Evolutionary conservation across 345 rosid species (phyloP), one percentile per base, ranked within the genome.

Genomic region (Lumnitzera racemosa): DNA sequence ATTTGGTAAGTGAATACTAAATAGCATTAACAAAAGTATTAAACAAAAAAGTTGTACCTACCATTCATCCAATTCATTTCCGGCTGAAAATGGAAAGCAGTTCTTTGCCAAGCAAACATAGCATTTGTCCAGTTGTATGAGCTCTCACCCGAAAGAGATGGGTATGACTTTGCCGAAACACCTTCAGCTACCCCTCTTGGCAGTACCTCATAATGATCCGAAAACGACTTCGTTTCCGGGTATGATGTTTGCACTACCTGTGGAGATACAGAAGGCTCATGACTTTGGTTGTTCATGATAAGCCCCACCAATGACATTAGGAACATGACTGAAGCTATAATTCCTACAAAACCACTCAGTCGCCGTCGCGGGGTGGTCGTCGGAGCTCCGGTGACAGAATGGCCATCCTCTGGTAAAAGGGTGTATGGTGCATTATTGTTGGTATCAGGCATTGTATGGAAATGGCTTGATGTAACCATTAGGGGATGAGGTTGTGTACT

Each of bases 1-100:
- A 52, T 17, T 5, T 14, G 52, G 1, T 49, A 36, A 36, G 43
- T 36, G 7, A 36, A 36, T 36, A 36, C 7, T 5, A 36, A 11
- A 47, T 10, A 25, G 15, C 15, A 31, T 61, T 61, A 48, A 51
- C 17, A 43, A 16, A 6, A 59, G 49, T 5, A 4, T 15, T n/a
- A 48, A 14, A 41, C 24, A 24, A 10, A 15, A n/a, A 55, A 24
- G 57, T 49, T 58, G 62, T 47, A 59, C 82, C 71, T 81, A 94
- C 99, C 99, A 68, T 94, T 94, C 97, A 90, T 94, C 99, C 99
- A 94, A 62, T 94, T 90, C 57, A 70, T 77, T 53, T 72, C 60
- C 3, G 99, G 99, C 61, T 90, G 99, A 63, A 90, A 94, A 55
- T 94, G 99, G 68, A 58, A 94, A 61, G 92, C 79, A 25, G 96